These are phyloP conservation scores for Verticillium alfalfae DNA, from an alignment of 2,329 filamentous ascomycete species.

Conservation along the genomic window DNA sequence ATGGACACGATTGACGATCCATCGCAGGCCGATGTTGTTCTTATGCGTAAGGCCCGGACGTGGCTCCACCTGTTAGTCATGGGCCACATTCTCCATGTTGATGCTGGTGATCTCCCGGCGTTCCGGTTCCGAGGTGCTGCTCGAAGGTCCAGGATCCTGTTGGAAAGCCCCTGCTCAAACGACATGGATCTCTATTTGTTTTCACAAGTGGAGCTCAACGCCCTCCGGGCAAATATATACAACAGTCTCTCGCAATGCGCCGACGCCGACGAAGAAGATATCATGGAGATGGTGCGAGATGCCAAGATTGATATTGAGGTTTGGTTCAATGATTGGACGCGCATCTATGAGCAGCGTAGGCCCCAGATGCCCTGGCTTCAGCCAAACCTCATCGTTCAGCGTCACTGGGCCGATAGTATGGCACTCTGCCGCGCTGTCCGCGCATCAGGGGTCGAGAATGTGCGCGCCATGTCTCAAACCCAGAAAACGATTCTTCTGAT, in stretches of 20 bases:
- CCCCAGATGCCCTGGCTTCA: conserved; percentile 28
- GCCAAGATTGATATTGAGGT: conserved; percentile 40
- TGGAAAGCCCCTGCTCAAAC: conserved; percentile 34
- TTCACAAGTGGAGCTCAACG: conserved; percentile 40
- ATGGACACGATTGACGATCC: conserved; percentile 15
- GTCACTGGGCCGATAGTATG: conserved; percentile 48
- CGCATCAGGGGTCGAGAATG: conserved; percentile 21
- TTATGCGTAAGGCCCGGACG: conserved; percentile 37
- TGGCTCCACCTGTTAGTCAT: conserved; percentile 49
- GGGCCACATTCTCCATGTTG: conserved; percentile 41
- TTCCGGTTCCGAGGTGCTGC: conserved; percentile 33
- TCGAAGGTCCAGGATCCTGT: conserved; percentile 36
- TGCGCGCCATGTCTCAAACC: conserved; percentile 37
- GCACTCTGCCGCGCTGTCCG: conserved; percentile 44
- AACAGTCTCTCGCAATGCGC: conserved; percentile 20
- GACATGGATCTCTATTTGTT: conserved; percentile 44
- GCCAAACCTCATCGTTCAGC: conserved; percentile 43
- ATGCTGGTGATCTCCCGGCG: conserved; percentile 21
- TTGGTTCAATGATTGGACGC: conserved; percentile 36
- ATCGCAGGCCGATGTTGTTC: background rate
- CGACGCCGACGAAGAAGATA: conserved; percentile 23
- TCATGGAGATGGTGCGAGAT: conserved; percentile 34
- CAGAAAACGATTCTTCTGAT: conserved; percentile 41
- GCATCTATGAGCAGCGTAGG: conserved; percentile 13
- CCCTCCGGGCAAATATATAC: conserved; percentile 26